Evolutionary conservation across 1,139 yeast genomes (phyloP).

Genomic region (Spathaspora sp.): DNA sequence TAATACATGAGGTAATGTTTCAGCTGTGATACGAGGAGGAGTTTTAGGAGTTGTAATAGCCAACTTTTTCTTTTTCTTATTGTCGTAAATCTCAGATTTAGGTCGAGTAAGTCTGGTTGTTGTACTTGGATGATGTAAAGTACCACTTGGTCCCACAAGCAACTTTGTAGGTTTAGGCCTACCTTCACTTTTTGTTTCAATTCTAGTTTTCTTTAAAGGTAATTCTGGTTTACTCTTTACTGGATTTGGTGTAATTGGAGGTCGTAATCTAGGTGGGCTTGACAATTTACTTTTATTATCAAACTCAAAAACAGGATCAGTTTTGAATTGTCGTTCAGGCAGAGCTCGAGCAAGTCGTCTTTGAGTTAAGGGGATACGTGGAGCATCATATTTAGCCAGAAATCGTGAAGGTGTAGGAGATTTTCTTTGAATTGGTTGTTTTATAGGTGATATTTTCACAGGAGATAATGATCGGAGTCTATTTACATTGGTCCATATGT

Average conservation of each 20-base stretch:
- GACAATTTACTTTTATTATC: not conserved
- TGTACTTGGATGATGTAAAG: not conserved
- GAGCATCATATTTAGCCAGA: not conserved
- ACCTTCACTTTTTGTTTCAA: constrained; percentile 29
- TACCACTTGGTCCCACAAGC: not conserved
- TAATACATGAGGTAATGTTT: constrained; percentile 44
- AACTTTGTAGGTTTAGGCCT: not conserved
- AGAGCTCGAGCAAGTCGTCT: not conserved
- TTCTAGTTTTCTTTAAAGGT: constrained; percentile 22
- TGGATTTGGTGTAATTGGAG: not conserved
- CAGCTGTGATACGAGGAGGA: constrained; percentile 15
- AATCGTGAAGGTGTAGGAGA: constrained; percentile 3
- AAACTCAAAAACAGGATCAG: not conserved
- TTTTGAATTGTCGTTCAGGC: not conserved
- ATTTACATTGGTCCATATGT: constrained; percentile 10
- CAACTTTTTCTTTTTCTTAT: constrained; percentile 5
- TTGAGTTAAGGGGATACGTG: not conserved
- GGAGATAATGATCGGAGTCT: constrained; percentile 12
- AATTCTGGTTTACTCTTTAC: not conserved
- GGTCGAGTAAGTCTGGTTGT: not conserved
- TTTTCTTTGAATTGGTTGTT: constrained; percentile 4
- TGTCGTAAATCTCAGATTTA: not conserved
- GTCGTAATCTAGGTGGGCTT: not conserved
- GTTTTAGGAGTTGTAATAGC: constrained; percentile 11
- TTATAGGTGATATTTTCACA: constrained; percentile 1